phyloP scores from a whole-genome alignment of 2,329 filamentous ascomycete species.

The Colletotrichum sp. region DNA sequence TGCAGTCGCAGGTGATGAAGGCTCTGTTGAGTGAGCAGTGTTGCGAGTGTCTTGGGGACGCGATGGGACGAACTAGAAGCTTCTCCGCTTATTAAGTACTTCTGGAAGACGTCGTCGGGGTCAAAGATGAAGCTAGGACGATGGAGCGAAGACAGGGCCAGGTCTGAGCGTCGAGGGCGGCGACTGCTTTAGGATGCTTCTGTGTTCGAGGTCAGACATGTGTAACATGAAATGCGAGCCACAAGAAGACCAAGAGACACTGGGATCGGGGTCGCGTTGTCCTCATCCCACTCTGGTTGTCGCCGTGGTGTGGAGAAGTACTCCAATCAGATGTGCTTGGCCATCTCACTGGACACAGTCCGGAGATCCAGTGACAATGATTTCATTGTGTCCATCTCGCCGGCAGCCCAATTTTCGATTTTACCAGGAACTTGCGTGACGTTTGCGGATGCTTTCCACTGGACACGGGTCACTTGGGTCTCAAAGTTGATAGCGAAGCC shows the following conservation, averaged over 20 bases:
- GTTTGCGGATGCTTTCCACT: neutral
- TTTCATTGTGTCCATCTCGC: neutral
- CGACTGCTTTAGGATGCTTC: neutral
- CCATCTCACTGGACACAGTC: neutral
- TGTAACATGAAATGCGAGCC: neutral
- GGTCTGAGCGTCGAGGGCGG: neutral
- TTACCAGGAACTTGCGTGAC: neutral
- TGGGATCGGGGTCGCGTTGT: neutral
- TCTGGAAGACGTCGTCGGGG: neutral
- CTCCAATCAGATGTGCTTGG: neutral
- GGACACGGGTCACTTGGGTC: neutral
- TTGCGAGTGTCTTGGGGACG: neutral
- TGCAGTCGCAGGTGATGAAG: neutral
- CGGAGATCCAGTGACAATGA: neutral
- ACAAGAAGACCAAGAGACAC: neutral
- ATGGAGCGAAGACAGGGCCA: neutral
- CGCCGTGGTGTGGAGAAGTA: neutral
- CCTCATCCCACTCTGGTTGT: neutral
- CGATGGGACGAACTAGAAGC: slow-evolving; percentile 1
- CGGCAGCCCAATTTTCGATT: neutral
- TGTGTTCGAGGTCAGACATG: neutral
- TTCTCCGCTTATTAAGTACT: slow-evolving; percentile 14
- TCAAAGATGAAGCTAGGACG: neutral
- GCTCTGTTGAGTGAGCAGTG: neutral
- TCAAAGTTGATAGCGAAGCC: neutral